phyloP scores from a whole-genome alignment of 1,284 basidiomycete species.

The Amylostereum areolatum region DNA sequence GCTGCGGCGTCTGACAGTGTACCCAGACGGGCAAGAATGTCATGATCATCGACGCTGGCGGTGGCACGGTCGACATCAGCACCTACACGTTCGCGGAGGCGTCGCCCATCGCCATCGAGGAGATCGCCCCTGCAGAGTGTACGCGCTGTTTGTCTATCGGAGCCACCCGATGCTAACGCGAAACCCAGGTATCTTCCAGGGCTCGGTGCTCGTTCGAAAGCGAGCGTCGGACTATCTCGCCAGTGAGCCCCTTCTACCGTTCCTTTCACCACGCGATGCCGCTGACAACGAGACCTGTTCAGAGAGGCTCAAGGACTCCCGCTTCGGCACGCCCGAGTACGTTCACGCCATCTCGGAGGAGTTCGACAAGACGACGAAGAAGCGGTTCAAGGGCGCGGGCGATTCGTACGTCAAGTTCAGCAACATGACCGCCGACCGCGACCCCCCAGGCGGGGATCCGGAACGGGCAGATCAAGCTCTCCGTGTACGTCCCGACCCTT shows the following conservation, averaged over 20 bases:
- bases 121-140: conserved; percentile 8
- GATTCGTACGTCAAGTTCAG: conserved; percentile 46
- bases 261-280: conserved; percentile 18
- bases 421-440: conserved; percentile 32
- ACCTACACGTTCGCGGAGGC: conserved; percentile 4
- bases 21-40: conserved; percentile 5
- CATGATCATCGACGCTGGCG: conserved; percentile 12
- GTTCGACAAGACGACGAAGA: conserved; percentile 49
- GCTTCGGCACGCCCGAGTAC: conserved; percentile 27
- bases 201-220: conserved; percentile 37
- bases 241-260: conserved; percentile 12
- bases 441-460: conserved; percentile 37
- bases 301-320: conserved; percentile 26
- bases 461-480: conserved; percentile 38
- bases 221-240: conserved; percentile 32
- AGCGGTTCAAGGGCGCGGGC: conserved; percentile 32
- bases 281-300: conserved; percentile 9
- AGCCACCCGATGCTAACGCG: neutral
- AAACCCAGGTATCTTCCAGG: conserved; percentile 26
- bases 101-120: conserved; percentile 6
- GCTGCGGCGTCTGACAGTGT: neutral
- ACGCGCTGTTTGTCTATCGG: neutral
- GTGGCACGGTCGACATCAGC: conserved; percentile 14
- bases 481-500: conserved; percentile 26
- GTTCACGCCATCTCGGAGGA: conserved; percentile 35